Conservation (phyloP, 139 green algal genomes). For the Chlorella sorokiniana region DNA sequence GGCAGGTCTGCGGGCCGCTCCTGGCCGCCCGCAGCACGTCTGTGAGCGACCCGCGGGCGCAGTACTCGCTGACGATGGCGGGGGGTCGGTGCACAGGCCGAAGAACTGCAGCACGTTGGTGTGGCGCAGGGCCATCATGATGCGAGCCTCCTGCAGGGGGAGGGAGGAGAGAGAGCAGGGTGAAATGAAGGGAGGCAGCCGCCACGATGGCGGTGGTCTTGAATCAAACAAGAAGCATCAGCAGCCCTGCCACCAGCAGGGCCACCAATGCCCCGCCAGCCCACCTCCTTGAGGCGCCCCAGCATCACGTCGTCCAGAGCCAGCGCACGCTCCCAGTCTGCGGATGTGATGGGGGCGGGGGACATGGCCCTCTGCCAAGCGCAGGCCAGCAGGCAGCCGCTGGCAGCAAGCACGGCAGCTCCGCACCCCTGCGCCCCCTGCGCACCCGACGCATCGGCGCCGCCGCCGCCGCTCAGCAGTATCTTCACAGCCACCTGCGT, state of each 20-base stretch:
- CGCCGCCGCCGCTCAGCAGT: background rate
- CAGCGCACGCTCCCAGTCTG: background rate
- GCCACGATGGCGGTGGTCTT: background rate
- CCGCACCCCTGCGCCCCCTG: background rate
- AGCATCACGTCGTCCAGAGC: background rate
- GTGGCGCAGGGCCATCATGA: background rate
- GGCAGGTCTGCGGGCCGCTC: background rate
- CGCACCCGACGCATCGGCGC: background rate
- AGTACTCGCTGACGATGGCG: background rate
- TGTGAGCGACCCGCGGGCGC: background rate
- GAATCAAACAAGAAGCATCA: background rate
- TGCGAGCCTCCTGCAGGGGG: background rate
- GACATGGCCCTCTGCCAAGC: background rate
- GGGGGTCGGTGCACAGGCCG: background rate
- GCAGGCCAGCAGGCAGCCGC: background rate
- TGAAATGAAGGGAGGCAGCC: background rate
- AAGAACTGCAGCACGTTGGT: background rate
- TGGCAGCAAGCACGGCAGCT: background rate
- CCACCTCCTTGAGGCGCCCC: background rate
- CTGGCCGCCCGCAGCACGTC: background rate
- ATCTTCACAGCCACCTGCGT: background rate
- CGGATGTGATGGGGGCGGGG: background rate
- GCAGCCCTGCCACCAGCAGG: background rate
- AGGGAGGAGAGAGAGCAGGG: background rate
- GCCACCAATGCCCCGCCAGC: background rate